These are phyloP conservation scores for Hypoxylon rickii DNA, from an alignment of 495 filamentous ascomycete species.

Conservation along the genomic window DNA sequence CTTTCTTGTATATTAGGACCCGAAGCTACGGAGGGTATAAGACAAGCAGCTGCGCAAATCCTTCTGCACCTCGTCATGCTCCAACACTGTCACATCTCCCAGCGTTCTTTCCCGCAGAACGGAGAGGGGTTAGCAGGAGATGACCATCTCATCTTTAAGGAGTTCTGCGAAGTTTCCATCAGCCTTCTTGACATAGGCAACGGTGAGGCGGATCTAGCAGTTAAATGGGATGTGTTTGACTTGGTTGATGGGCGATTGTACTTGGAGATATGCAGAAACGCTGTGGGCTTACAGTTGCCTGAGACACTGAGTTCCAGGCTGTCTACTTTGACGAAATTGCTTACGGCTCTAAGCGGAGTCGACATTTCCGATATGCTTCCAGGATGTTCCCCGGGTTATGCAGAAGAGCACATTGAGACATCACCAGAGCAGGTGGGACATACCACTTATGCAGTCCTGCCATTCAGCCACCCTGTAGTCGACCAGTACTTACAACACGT, in stretches of 20 bases:
- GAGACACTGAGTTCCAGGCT: conserved; percentile 13
- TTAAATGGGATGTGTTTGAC: conserved; percentile 60
- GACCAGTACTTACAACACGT: conserved; percentile 62
- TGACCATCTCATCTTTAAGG: conserved; percentile 25
- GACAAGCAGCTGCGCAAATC: conserved; percentile 28
- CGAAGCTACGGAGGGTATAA: background rate
- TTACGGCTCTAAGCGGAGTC: conserved; percentile 38
- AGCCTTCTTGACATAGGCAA: conserved; percentile 3
- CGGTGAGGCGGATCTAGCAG: conserved; percentile 1
- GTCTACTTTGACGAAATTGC: conserved; percentile 3
- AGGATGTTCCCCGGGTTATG: background rate
- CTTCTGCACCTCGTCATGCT: conserved; percentile 40
- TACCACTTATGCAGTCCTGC: conserved; percentile 49
- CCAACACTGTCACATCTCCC: conserved; percentile 29
- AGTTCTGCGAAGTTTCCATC: conserved; percentile 12
- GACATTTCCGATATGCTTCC: conserved; percentile 13
- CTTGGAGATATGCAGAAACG: conserved; percentile 4
- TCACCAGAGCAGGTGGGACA: background rate
- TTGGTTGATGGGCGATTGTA: conserved; percentile 69
- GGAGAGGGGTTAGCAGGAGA: background rate
- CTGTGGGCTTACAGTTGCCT: conserved; percentile 20
- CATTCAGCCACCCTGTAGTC: conserved; percentile 64
- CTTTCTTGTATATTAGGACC: conserved; percentile 9
- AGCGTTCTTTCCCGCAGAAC: conserved; percentile 31
- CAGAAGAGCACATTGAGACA: background rate